phyloP scores from a whole-genome alignment of 2,329 filamentous ascomycete genomes.

The Xylaria multiplex region DNA sequence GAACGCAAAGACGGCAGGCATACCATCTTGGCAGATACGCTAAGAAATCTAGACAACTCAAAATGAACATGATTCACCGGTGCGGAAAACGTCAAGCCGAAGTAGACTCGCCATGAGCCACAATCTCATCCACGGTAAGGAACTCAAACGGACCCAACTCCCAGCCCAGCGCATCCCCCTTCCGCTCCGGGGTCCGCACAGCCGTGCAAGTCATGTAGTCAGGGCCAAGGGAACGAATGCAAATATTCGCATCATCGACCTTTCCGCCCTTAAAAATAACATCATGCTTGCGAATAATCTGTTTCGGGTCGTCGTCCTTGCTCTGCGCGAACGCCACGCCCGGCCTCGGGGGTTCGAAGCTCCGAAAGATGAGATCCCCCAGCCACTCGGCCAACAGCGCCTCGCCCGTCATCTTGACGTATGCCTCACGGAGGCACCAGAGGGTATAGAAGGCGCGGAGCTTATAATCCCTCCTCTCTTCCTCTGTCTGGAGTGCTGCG shows the following conservation, averaged over 20 bases:
- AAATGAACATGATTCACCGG: not conserved
- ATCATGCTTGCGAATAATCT: constrained; percentile 51
- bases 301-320: constrained; percentile 50
- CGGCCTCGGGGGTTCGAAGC: constrained; percentile 65
- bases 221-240: constrained; percentile 55
- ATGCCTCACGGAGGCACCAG: constrained; percentile 83
- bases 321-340: constrained; percentile 46
- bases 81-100: constrained; percentile 20
- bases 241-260: constrained; percentile 56
- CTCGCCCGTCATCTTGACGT: constrained; percentile 85
- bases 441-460: constrained; percentile 78
- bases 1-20: not conserved
- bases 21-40: not conserved
- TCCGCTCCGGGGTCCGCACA: constrained; percentile 54
- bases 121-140: constrained; percentile 57
- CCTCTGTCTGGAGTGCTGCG: constrained; percentile 42
- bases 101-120: constrained; percentile 56
- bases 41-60: constrained; percentile 2
- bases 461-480: constrained; percentile 65
- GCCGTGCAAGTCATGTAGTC: constrained; percentile 67
- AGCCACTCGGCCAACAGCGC: constrained; percentile 80
- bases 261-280: constrained; percentile 53
- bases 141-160: constrained; percentile 55
- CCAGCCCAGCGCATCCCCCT: constrained; percentile 53
- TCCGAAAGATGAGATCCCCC: constrained; percentile 72